phyloP scores from a whole-genome alignment of 768 basidiomycete genomes.

The Leccinum imitatum region DNA sequence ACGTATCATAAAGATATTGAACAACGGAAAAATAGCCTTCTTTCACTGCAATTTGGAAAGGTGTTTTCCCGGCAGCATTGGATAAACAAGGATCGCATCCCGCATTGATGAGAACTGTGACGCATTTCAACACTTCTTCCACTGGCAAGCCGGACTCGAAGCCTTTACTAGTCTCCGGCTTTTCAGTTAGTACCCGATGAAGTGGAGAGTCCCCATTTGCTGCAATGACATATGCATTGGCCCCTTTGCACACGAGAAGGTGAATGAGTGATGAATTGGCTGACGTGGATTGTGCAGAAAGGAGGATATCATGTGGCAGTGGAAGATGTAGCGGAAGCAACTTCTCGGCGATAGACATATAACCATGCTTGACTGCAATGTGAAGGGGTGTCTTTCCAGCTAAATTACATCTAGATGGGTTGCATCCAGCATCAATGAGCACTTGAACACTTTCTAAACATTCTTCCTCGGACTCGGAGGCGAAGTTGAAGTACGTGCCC shows the following conservation, averaged over 20 bases:
- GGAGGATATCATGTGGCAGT: neutral
- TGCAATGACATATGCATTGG: neutral
- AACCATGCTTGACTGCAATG: neutral
- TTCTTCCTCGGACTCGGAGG: no score
- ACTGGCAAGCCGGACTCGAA: no score
- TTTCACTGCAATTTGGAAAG: neutral
- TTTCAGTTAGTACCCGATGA: neutral
- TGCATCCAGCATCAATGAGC: neutral
- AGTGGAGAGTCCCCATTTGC: neutral
- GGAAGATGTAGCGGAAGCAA: neutral
- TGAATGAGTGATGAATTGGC: neutral
- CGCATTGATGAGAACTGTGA: neutral
- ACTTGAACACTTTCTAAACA: neutral
- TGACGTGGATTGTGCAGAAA: neutral
- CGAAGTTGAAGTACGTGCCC: no score
- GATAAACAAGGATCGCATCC: neutral
- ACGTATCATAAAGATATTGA: neutral
- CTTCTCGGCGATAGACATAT: neutral
- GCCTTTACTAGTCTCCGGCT: neutral
- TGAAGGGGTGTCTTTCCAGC: neutral
- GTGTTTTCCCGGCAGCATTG: neutral
- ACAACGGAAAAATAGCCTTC: neutral
- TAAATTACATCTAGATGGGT: neutral
- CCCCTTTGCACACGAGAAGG: neutral
- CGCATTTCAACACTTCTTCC: neutral